Conservation (phyloP, 371 early-diverging fungal genomes). For the Mortierella sp. region DNA sequence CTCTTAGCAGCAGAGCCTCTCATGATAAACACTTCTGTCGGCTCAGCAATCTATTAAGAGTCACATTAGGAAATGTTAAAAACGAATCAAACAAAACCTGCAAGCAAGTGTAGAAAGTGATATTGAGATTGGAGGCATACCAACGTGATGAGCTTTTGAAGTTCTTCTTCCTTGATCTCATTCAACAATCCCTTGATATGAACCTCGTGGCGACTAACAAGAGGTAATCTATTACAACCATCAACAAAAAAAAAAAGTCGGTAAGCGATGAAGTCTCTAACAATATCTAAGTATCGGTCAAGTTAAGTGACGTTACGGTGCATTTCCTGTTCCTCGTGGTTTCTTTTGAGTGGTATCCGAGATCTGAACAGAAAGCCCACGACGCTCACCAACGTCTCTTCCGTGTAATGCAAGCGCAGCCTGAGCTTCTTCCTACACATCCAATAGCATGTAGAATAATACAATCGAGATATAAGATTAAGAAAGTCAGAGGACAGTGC, state of each 20-base stretch:
- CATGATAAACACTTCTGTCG: slow-evolving; percentile 20
- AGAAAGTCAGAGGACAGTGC: neutral
- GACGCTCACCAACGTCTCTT: slow-evolving; percentile 40
- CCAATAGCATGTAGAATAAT: neutral
- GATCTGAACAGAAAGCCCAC: slow-evolving; percentile 45
- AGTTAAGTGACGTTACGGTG: slow-evolving; percentile 25
- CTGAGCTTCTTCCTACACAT: slow-evolving; percentile 37
- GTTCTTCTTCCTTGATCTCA: slow-evolving; percentile 38
- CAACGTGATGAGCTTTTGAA: slow-evolving; percentile 33
- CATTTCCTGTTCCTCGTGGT: slow-evolving; percentile 10
- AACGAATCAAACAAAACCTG: neutral
- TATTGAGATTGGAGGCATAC: slow-evolving; percentile 10
- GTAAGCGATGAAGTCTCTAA: neutral
- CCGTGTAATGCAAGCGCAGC: slow-evolving; percentile 45
- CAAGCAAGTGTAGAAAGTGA: neutral
- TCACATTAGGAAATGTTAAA: neutral
- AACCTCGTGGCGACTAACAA: slow-evolving; percentile 38
- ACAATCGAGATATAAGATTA: neutral
- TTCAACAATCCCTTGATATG: slow-evolving; percentile 25
- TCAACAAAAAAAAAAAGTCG: neutral
- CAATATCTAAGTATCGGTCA: neutral
- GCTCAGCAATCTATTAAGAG: slow-evolving; percentile 24
- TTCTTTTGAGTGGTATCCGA: slow-evolving; percentile 33
- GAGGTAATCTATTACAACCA: slow-evolving; percentile 23
- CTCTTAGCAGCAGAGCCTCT: neutral